These are phyloP conservation scores for Candida palmyrensis DNA, from an alignment of 805 yeast species.

Conservation along the genomic window DNA sequence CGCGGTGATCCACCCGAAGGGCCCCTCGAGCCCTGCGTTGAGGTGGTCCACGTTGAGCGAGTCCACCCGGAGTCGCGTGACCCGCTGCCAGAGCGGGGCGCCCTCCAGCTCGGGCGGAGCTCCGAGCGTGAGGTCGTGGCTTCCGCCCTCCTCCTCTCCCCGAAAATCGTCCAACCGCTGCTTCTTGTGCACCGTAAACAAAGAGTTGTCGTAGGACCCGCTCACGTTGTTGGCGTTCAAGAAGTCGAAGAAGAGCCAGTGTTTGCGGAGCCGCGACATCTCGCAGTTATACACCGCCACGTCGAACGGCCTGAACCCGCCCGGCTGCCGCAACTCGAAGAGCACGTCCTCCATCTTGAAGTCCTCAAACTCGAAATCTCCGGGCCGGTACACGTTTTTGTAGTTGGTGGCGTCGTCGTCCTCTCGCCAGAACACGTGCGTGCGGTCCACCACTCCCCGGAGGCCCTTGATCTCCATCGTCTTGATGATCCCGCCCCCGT, in stretches of 20 bases:
- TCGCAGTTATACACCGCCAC: constrained; percentile 88
- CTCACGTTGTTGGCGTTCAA: constrained; percentile 78
- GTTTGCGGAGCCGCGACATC: constrained; percentile 72
- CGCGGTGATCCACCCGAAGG: constrained; percentile 93
- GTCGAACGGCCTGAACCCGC: constrained; percentile 74
- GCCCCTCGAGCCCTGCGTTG: constrained; percentile 86
- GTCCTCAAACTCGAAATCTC: constrained; percentile 88
- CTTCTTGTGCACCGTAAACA: constrained; percentile 84
- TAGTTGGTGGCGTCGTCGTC: constrained; percentile 81
- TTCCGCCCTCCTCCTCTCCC: constrained; percentile 5
- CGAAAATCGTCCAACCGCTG: constrained; percentile 52
- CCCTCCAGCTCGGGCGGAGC: constrained; percentile 6
- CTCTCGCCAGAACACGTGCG: constrained; percentile 78
- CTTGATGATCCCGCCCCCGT: constrained; percentile 82
- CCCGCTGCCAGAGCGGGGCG: constrained; percentile 34
- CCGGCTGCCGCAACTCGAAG: constrained; percentile 78
- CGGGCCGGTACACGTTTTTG: constrained; percentile 67
- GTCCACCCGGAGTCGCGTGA: constrained; percentile 80
- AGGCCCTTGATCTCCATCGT: constrained; percentile 74
- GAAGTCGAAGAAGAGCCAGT: constrained; percentile 89
- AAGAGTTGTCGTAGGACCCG: constrained; percentile 89
- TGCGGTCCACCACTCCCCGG: constrained; percentile 89
- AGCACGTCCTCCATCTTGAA: constrained; percentile 81
- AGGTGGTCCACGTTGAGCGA: constrained; percentile 82
- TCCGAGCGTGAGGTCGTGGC: too few species aligned